Conservation (phyloP, 441 rosid species). For the Capsella rubella region DNA sequence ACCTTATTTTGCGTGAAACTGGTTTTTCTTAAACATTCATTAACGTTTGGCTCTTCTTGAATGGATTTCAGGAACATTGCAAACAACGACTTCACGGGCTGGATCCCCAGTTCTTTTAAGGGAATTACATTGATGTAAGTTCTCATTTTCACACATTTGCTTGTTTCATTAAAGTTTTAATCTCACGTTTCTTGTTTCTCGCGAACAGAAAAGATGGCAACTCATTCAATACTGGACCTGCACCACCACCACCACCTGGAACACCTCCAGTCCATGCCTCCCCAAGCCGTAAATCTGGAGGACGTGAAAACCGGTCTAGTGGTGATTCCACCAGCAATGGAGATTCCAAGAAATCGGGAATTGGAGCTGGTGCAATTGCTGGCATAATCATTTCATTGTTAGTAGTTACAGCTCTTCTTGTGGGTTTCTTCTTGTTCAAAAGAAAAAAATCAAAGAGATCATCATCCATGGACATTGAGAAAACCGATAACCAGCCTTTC, state of each 20-base stretch:
- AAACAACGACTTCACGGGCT: constrained; percentile 85
- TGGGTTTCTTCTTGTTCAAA: constrained; percentile 78
- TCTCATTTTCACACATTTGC: constrained; percentile 36
- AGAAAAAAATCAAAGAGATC: constrained; percentile 61
- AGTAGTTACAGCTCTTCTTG: constrained; percentile 66
- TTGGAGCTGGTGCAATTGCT: constrained; percentile 89
- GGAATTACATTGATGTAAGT: constrained; percentile 70
- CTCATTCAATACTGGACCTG: constrained; percentile 75
- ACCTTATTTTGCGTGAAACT: constrained; percentile 9
- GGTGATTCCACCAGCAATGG: constrained; percentile 42
- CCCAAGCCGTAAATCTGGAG: constrained; percentile 59
- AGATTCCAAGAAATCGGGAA: constrained; percentile 68
- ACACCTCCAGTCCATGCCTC: constrained; percentile 73
- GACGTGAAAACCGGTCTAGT: constrained; percentile 51
- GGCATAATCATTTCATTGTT: constrained; percentile 85
- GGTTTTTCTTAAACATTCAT: constrained; percentile 14
- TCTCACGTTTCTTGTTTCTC: constrained; percentile 23
- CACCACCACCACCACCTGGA: constrained; percentile 99
- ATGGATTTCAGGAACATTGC: constrained; percentile 65
- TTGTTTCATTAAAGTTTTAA: constrained; percentile 25
- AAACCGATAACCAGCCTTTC: constrained; percentile 72
- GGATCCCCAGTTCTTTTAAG: constrained; percentile 86
- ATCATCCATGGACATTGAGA: constrained; percentile 78
- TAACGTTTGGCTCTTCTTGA: constrained; percentile 36
- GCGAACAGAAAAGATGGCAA: constrained; percentile 84